Percentiles rank a stretch among this genome's conserved stretches.
Conservation (phyloP, 108 stramenopile genomes). For the Pseudonitzschia pungens region DNA sequence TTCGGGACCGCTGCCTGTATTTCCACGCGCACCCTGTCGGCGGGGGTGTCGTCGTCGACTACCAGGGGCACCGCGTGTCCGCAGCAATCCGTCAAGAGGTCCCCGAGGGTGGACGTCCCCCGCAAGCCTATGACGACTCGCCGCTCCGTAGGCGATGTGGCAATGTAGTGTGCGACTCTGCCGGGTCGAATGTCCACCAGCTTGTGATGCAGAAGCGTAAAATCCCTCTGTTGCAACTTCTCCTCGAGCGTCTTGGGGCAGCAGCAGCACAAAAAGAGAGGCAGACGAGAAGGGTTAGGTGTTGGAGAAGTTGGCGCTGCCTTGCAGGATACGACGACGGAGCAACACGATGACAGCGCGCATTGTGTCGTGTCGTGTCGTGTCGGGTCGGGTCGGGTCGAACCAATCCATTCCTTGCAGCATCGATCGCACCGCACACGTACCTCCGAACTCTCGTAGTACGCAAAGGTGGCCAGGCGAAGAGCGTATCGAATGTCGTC, state of each 20-base stretch:
- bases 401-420: not conserved
- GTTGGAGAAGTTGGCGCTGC: no score
- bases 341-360: no score
- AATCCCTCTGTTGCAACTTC: slow-evolving; percentile 25
- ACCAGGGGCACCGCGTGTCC: slow-evolving; percentile 44
- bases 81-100: slow-evolving; percentile 72
- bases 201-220: slow-evolving; percentile 33
- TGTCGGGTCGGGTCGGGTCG: no score
- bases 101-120: slow-evolving; percentile 77
- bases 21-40: slow-evolving; percentile 33
- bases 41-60: slow-evolving; percentile 5
- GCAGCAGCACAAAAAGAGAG: not conserved
- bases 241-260: slow-evolving; percentile 4
- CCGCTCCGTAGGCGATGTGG: slow-evolving; percentile 41
- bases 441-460: slow-evolving; percentile 48
- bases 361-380: no score
- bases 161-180: slow-evolving; percentile 61
- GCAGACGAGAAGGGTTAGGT: not conserved
- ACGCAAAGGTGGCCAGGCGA: slow-evolving; percentile 56
- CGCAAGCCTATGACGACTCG: slow-evolving; percentile 56
- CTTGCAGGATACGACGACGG: no score
- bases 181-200: slow-evolving; percentile 48
- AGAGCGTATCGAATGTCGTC: slow-evolving; percentile 24
- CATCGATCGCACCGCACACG: no score
- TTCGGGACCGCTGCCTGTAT: slow-evolving; percentile 19